These are phyloP conservation scores for Coffea humblotiana DNA, from an alignment of 305 asterid genomes.

Conservation along the genomic window DNA sequence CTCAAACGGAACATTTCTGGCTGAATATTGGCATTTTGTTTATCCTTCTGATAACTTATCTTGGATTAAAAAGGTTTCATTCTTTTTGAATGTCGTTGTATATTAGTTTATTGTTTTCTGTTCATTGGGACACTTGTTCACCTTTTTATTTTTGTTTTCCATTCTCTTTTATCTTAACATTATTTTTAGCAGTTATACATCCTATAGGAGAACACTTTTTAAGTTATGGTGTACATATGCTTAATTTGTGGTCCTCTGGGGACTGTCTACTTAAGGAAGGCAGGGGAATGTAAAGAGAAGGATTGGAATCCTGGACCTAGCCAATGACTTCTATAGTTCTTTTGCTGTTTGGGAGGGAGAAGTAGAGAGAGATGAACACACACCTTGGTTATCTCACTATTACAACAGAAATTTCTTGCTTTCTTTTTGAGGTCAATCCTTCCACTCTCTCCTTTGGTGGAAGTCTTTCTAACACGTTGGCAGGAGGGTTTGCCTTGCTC, in stretches of 20 bases:
- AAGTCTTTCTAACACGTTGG: background rate
- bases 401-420: background rate
- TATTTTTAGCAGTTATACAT: background rate
- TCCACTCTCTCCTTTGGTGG: background rate
- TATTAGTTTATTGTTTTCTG: background rate
- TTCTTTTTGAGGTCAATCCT: background rate
- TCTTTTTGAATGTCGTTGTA: background rate
- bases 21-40: background rate
- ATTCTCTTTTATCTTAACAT: background rate
- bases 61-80: background rate
- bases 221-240: background rate
- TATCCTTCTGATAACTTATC: background rate
- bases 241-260: background rate
- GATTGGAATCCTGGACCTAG: background rate
- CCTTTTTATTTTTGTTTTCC: background rate
- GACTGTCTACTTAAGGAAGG: background rate
- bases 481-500: background rate
- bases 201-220: background rate
- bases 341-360: background rate
- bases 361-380: background rate
- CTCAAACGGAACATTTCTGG: background rate
- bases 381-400: background rate
- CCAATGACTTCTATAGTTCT: background rate
- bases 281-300: background rate
- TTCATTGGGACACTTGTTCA: background rate